Evolutionary conservation across 805 yeast genomes (phyloP), one percentile per base, ranked within the genome.

Genomic region (Jamesozyma rosinii): DNA sequence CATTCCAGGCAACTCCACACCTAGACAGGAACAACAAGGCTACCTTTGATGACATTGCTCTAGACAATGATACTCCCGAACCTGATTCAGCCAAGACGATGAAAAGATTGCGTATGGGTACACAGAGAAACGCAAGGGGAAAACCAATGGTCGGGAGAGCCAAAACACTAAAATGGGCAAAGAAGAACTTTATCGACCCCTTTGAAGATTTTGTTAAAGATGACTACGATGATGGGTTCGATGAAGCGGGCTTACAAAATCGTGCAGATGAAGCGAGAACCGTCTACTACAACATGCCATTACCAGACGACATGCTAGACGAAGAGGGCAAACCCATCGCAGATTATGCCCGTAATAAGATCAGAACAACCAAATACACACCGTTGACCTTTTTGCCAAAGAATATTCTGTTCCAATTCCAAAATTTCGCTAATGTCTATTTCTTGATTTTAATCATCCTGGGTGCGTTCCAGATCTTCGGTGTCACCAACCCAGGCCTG

Each of bases 301-400:
- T 83, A 22, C 88, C 92, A 1, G 76, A 71, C 19, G 73, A 74
- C 31, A 64, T 71, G 59, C 40, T 76, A 18, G 81, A 79, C 46
- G 78, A 77, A 56, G 72, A 79, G 1, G 81, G 82, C 13, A 71
- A 74, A 31, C 84, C 90, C 1, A 57, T 55, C 17, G 69, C 71
- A 0, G 59, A 63, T n/a, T 90, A 83, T 58, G 79, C 94, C 10
- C 74, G 96, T 48, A 90, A 90, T 69, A 89, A 92, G 63, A 86
- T 92, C 52, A 78, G 97, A 68, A 88, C 97, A 0, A 87, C 98
- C 2, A 90, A 87, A 67, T 90, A 90, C 64, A 90, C 97, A 2
- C 96, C 97, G 5, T 59, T 92, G 37, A 70, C 87, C 8, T 90
- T 90, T 57, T 50, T 92, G 26, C 97, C 97, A 2, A 88, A 88